A percentile compares a stretch with the other conserved stretches of the same genome.
Conservation (phyloP, 2,329 filamentous ascomycete genomes). For the Amesomyces nigricolor region DNA sequence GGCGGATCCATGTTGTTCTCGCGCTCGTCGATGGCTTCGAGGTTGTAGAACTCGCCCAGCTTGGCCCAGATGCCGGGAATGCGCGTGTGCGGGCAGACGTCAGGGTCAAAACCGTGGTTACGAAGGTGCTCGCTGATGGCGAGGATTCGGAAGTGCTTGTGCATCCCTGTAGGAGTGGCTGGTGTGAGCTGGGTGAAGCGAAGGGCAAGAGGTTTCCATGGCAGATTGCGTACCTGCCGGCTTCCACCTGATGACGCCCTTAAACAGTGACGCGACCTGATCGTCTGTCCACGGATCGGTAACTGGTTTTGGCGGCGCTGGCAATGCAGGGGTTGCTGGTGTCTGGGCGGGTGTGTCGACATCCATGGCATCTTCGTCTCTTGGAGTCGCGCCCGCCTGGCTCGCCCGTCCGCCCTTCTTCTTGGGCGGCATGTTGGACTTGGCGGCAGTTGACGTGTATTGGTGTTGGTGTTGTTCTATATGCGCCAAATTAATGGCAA, state of each 20-base stretch:
- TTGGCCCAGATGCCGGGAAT: conserved; percentile 92
- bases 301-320: conserved; percentile 32
- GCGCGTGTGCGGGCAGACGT: conserved; percentile 69
- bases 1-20: conserved; percentile 56
- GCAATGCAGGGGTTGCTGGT: conserved; percentile 37
- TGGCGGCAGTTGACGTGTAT: background rate
- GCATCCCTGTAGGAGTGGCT: conserved; percentile 57
- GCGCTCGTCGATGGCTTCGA: conserved; percentile 79
- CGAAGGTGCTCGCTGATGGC: conserved; percentile 74
- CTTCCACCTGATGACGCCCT: conserved; percentile 90
- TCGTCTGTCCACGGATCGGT: conserved; percentile 90
- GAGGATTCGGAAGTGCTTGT: conserved; percentile 91
- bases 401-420: conserved; percentile 58
- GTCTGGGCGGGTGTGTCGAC: conserved; percentile 53
- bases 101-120: conserved; percentile 71
- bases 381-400: conserved; percentile 26
- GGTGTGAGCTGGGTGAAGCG: conserved; percentile 1
- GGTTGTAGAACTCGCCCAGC: conserved; percentile 74
- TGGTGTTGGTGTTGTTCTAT: background rate
- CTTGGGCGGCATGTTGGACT: conserved; percentile 50
- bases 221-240: conserved; percentile 64
- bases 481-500: too few relatives aligned
- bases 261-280: conserved; percentile 87
- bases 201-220: background rate
- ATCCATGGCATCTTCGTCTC: conserved; percentile 57